Base-by-base conservation (phyloP, 2,329 filamentous ascomycete genomes). In the Cryphonectria radicalis region DNA sequence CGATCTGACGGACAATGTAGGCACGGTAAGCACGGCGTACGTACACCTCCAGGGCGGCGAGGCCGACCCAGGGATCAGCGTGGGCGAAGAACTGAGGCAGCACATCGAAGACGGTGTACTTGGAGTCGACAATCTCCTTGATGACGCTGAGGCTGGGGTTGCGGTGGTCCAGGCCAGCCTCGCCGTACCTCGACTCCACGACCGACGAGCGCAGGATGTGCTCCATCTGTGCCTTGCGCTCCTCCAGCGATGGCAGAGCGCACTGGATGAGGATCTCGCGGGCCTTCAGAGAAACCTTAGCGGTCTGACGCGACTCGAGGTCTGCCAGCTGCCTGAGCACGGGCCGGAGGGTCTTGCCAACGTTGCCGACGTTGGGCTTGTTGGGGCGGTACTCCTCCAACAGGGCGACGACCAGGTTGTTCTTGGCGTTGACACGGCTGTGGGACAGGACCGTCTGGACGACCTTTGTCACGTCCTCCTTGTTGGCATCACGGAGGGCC, bases 31-130 rank as follows among this genome's bases (percentile, higher is more conserved):
- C 95, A 74, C 96, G 93, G 77, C 96, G 95, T 74, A 97, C 91
- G 81, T 99, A 99, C 65, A 98, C 95, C 81, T 99, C 96, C 5
- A 99, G 89, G 64, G 96, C 94, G 72, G 96, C 96, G 73, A 98
- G 86, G 10, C 93, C 93, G 42, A 99, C 95, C 93, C 94, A 98
- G 17, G 94, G 91, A 79, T 99, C 96, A 59, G 93, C 89, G 82
- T 99, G 94, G 46, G 91, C 93, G 79, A 99, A 99, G 89, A 99
- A 99, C 71, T 94, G 91, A 10, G 95, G 93, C 75, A 99, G 83
- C 25, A 99, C 96, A 79, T 99, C 96, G 77, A 98, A 97, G 74
- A 99, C 96, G 59, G 95, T 98, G 85, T 97, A 98, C 84, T 97
- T 97, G 69, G 96, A 98, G 82, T 99, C 96, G 67, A 99, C 94